Percentiles rank a stretch among this genome's conserved stretches.
Evolutionary conservation across 1,139 yeast genomes (phyloP).

Genomic region (Tardiomyces blankii): DNA sequence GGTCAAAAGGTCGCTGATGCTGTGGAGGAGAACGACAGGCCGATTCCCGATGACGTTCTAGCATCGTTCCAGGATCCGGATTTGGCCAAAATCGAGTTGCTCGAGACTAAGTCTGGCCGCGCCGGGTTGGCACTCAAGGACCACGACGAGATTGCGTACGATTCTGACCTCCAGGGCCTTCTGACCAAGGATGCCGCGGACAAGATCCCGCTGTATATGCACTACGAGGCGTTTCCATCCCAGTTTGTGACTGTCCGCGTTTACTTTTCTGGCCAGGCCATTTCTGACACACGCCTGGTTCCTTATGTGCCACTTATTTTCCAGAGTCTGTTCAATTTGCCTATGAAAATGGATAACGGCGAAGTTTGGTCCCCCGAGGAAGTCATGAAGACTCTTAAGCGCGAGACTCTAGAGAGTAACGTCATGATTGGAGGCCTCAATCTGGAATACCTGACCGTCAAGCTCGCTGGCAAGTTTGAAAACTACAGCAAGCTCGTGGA

Average conservation of each 20-base stretch:
- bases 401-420: constrained; percentile 49
- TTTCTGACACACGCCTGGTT: constrained; percentile 45
- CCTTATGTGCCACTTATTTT: constrained; percentile 52
- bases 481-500: constrained; percentile 60
- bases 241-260: constrained; percentile 68
- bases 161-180: constrained; percentile 21
- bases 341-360: constrained; percentile 57
- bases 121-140: constrained; percentile 17
- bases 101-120: constrained; percentile 51
- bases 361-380: constrained; percentile 52
- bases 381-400: constrained; percentile 60
- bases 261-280: constrained; percentile 45
- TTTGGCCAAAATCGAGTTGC: constrained; percentile 63
- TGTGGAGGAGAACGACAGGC: constrained; percentile 51
- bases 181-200: constrained; percentile 16
- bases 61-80: constrained; percentile 44
- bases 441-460: constrained; percentile 39
- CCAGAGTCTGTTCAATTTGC: constrained; percentile 58
- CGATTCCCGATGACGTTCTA: constrained; percentile 63
- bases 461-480: constrained; percentile 47
- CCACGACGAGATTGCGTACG: not conserved
- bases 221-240: constrained; percentile 70
- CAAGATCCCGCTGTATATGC: constrained; percentile 57
- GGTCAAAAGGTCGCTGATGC: constrained; percentile 47
- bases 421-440: constrained; percentile 47